Conservation (phyloP, 192 early-diverging fungal species). For the Linnemannia zychae region DNA sequence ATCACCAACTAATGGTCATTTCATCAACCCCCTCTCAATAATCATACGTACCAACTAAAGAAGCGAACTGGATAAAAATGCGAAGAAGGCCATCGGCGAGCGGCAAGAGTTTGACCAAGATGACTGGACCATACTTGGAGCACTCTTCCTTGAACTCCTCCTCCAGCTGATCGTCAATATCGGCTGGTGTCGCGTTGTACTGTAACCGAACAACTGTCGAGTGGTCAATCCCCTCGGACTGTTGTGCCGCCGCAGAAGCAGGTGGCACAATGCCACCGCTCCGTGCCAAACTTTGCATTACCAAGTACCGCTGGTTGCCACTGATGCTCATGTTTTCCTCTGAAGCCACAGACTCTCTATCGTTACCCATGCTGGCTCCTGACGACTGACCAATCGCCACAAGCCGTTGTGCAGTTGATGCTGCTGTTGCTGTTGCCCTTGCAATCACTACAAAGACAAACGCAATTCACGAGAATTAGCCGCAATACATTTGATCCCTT, state of each 20-base stretch:
- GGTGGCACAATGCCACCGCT: slow-evolving; percentile 43
- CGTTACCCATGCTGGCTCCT: slow-evolving; percentile 30
- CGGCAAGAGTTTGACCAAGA: slow-evolving; percentile 46
- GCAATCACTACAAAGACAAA: slow-evolving; percentile 39
- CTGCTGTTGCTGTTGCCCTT: slow-evolving; percentile 61
- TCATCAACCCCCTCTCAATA: neutral
- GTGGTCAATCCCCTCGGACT: slow-evolving; percentile 19
- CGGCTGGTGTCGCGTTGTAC: slow-evolving; percentile 78
- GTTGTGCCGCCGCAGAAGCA: slow-evolving; percentile 8
- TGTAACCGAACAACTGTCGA: slow-evolving; percentile 73
- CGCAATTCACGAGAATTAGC: neutral
- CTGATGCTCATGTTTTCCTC: slow-evolving; percentile 68
- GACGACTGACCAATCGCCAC: slow-evolving; percentile 57
- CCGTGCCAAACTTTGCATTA: slow-evolving; percentile 79
- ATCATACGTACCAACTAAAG: slow-evolving; percentile 57
- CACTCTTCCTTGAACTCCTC: slow-evolving; percentile 89
- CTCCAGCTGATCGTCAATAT: slow-evolving; percentile 86
- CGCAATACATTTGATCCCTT: too few species aligned
- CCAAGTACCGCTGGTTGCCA: slow-evolving; percentile 70
- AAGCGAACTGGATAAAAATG: slow-evolving; percentile 83
- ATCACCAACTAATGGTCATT: too few species aligned
- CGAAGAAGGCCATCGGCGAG: slow-evolving; percentile 69
- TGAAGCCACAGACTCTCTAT: slow-evolving; percentile 63
- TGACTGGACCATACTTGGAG: slow-evolving; percentile 83
- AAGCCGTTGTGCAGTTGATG: slow-evolving; percentile 60